A percentile compares a stretch with the other conserved stretches of the same genome.
phyloP scores from a whole-genome alignment of 345 rosid genomes.

The Gossypium anomalum region DNA sequence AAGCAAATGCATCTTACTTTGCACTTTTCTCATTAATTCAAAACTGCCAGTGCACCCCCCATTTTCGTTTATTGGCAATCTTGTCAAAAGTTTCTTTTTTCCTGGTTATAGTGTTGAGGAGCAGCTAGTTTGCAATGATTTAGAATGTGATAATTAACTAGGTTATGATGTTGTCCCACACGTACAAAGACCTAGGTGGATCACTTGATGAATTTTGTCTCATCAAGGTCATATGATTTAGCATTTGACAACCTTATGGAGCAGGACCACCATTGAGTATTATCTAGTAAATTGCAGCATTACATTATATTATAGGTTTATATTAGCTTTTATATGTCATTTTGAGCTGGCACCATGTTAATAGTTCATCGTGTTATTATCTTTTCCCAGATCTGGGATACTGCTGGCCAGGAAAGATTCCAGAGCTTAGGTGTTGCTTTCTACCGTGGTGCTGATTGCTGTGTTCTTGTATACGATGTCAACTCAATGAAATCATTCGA shows the following conservation, averaged over 20 bases:
- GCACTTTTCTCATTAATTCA: background rate
- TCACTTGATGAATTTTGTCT: background rate
- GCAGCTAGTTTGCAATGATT: background rate
- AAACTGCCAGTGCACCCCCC: background rate
- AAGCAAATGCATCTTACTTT: background rate
- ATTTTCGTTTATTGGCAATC: background rate
- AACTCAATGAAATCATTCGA: conserved; percentile 32
- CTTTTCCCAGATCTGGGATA: background rate
- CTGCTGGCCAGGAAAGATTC: conserved; percentile 6
- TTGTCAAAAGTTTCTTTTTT: background rate
- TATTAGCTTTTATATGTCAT: too few species aligned
- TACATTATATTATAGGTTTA: background rate
- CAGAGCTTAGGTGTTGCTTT: conserved; percentile 4
- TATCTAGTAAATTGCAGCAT: background rate
- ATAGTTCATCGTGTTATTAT: too few species aligned
- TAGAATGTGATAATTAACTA: background rate
- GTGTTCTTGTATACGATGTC: conserved; percentile 90
- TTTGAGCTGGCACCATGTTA: too few species aligned
- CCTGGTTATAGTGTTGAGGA: background rate
- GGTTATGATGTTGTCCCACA: background rate
- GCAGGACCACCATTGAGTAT: background rate
- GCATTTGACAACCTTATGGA: background rate
- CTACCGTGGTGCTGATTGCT: conserved; percentile 28
- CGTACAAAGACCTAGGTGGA: background rate
- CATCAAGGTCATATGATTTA: background rate